Evolutionary conservation across 2,329 filamentous ascomycete species (phyloP).

Genomic region (Annulohypoxylon truncatum): DNA sequence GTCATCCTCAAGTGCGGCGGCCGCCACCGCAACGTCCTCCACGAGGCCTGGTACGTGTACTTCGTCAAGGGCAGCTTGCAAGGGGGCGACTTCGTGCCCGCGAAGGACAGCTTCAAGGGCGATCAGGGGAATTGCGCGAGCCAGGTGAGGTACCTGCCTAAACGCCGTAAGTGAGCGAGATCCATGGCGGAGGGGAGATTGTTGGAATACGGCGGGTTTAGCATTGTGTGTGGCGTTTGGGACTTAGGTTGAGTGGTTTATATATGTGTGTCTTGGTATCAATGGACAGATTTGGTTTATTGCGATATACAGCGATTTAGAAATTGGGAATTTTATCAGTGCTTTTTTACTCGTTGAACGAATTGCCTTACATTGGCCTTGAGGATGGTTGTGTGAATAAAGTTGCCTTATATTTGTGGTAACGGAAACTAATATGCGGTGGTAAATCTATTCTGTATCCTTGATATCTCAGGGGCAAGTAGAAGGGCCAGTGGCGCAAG

Average conservation of each 20-base stretch:
- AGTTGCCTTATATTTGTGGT: not conserved
- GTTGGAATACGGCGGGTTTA: slow-evolving; percentile 17
- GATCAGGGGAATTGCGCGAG: slow-evolving; percentile 55
- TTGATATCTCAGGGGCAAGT: not conserved
- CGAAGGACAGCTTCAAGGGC: slow-evolving; percentile 53
- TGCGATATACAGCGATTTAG: not conserved
- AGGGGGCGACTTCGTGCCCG: slow-evolving; percentile 61
- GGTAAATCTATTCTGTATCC: too few species aligned
- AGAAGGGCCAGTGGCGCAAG: too few species aligned
- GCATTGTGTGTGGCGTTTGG: slow-evolving; percentile 26
- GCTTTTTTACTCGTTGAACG: too few species aligned
- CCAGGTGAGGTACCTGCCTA: slow-evolving; percentile 56
- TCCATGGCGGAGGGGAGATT: too few species aligned
- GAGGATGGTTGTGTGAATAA: not conserved
- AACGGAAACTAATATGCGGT: not conserved
- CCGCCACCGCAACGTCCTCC: slow-evolving; percentile 53
- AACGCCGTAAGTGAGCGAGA: slow-evolving; percentile 41
- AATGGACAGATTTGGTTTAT: not conserved
- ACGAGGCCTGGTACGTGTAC: slow-evolving; percentile 66
- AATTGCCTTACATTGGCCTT: too few species aligned
- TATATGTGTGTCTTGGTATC: not conserved
- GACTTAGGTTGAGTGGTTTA: not conserved
- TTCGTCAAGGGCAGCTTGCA: slow-evolving; percentile 64
- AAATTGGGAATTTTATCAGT: too few species aligned
- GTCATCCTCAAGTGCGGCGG: slow-evolving; percentile 59